Conservation (phyloP, 768 basidiomycete species). For the Lentinula raphanica region DNA sequence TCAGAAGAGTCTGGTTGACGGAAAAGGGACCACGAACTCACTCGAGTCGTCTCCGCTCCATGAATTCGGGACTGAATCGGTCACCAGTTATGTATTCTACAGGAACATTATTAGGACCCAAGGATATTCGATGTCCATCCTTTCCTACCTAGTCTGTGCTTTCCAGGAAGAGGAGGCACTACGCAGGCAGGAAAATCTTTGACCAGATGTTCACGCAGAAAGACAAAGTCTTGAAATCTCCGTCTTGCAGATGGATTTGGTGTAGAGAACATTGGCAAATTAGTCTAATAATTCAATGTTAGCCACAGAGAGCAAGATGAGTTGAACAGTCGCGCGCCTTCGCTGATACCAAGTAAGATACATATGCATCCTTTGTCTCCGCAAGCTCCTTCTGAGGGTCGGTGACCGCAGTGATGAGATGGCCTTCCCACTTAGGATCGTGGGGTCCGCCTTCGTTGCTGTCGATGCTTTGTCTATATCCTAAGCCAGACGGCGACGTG, state of each 20-base stretch:
- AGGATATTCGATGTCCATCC: not conserved
- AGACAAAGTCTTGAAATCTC: constrained; percentile 96
- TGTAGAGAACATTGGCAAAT: constrained; percentile 79
- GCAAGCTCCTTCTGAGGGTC: constrained; percentile 95
- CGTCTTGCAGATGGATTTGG: constrained; percentile 72
- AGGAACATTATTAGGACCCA: not conserved
- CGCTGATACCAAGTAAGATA: constrained; percentile 87
- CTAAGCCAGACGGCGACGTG: constrained; percentile 51
- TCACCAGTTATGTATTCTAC: constrained; percentile 97
- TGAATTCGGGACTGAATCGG: constrained; percentile 94
- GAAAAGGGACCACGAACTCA: constrained; percentile 31
- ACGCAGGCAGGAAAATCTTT: constrained; percentile 96
- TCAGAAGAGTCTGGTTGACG: not conserved
- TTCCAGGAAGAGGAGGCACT: constrained; percentile 94
- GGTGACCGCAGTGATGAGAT: constrained; percentile 74
- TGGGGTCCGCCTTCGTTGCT: constrained; percentile 61
- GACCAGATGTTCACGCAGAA: constrained; percentile 80
- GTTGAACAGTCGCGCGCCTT: constrained; percentile 51
- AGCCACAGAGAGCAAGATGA: no score
- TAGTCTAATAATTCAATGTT: constrained; percentile 55
- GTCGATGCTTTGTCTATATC: constrained; percentile 80
- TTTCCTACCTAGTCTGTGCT: constrained; percentile 84
- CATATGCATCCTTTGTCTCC: constrained; percentile 95
- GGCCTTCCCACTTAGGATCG: constrained; percentile 89
- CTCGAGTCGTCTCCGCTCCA: constrained; percentile 89